Percentiles rank a stretch among this genome's conserved stretches.
phyloP scores from a whole-genome alignment of 495 filamentous ascomycete species.

The Lasiosphaeria miniovina region DNA sequence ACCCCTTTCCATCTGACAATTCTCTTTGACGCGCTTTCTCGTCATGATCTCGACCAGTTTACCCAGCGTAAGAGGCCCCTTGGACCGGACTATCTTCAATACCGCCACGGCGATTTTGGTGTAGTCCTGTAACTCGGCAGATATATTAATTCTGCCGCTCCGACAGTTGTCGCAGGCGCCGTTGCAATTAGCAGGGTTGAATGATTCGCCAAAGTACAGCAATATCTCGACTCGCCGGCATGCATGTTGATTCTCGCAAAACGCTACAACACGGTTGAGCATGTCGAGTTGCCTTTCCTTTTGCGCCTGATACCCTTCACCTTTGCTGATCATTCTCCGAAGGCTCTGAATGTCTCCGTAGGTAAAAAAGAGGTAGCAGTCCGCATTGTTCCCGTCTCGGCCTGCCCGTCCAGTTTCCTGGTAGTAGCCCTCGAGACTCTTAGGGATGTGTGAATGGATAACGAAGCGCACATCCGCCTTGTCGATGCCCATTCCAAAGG shows the following conservation, averaged over 20 bases:
- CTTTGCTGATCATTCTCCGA: slow-evolving; percentile 71
- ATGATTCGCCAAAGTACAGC: slow-evolving; percentile 85
- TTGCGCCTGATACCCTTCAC: slow-evolving; percentile 70
- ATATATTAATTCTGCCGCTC: slow-evolving; percentile 45
- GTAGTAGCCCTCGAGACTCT: slow-evolving; percentile 97
- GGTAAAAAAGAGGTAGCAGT: slow-evolving; percentile 84
- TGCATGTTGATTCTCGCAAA: slow-evolving; percentile 81
- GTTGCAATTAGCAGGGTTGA: slow-evolving; percentile 66
- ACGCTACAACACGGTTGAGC: slow-evolving; percentile 78
- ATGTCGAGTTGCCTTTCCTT: slow-evolving; percentile 80
- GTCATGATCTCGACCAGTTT: slow-evolving; percentile 51
- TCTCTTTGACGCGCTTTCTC: slow-evolving; percentile 43
- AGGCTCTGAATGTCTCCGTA: slow-evolving; percentile 66
- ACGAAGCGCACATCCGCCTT: slow-evolving; percentile 95
- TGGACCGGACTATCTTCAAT: slow-evolving; percentile 59
- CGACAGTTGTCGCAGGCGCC: slow-evolving; percentile 83
- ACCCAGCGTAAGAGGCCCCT: slow-evolving; percentile 49
- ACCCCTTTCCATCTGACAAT: too few relatives aligned
- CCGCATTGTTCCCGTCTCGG: slow-evolving; percentile 80
- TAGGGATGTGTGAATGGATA: slow-evolving; percentile 86
- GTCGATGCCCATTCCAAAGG: slow-evolving; percentile 99
- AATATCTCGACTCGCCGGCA: slow-evolving; percentile 87
- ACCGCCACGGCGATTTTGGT: slow-evolving; percentile 68
- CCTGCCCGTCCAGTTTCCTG: slow-evolving; percentile 96
- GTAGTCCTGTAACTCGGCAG: slow-evolving; percentile 70